These are phyloP conservation scores for Macadamia tetraphylla DNA, from an alignment of 164 flowering plant genomes.

Conservation along the genomic window DNA sequence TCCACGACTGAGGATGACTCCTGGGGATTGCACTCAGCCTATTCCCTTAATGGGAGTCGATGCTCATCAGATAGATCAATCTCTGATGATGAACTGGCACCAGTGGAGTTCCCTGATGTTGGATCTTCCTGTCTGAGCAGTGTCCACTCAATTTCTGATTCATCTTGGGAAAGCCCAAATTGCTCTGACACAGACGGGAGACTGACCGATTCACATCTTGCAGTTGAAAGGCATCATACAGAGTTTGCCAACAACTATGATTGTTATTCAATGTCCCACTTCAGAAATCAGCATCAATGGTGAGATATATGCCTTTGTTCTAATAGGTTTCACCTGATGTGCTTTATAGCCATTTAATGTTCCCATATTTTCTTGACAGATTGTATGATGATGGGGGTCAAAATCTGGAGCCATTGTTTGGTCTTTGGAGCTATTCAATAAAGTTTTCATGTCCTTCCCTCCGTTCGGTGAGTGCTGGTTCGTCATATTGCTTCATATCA, in stretches of 20 bases:
- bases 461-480: background rate
- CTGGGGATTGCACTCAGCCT: constrained; percentile 17
- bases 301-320: background rate
- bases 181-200: constrained; percentile 8
- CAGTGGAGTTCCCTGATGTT: constrained; percentile 1
- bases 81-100: constrained; percentile 17
- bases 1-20: constrained; percentile 21
- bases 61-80: constrained; percentile 11
- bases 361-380: background rate
- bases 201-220: constrained; percentile 2
- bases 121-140: constrained; percentile 18
- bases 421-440: background rate
- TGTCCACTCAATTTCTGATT: constrained; percentile 19
- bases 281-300: background rate
- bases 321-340: background rate
- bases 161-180: constrained; percentile 13
- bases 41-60: constrained; percentile 10
- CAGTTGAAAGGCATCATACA: background rate
- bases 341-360: background rate
- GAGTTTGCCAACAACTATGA: background rate
- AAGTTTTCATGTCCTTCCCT: no score
- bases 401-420: background rate
- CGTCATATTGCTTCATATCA: background rate
- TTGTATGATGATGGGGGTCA: background rate
- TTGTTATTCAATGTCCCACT: background rate